A percentile compares a stretch with the other conserved stretches of the same genome.
phyloP scores from a whole-genome alignment of 345 rosid species.

The Excoecaria agallocha region DNA sequence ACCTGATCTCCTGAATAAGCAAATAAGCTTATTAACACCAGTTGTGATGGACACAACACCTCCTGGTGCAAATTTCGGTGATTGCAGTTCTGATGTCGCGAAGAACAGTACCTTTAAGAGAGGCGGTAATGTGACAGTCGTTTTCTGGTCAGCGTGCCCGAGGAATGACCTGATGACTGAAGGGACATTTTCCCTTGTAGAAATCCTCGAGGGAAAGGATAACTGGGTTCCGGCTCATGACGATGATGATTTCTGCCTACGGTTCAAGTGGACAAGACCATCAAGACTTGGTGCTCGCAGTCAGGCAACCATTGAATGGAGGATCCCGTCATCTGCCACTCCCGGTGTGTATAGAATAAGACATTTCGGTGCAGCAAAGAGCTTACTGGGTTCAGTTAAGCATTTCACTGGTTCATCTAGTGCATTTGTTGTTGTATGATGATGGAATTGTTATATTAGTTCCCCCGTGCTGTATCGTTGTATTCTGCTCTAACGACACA shows the following conservation, averaged over 20 bases:
- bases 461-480: background rate
- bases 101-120: constrained; percentile 67
- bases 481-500: background rate
- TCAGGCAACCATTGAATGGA: constrained; percentile 79
- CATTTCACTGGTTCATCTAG: constrained; percentile 76
- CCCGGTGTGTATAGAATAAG: constrained; percentile 80
- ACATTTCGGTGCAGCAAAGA: constrained; percentile 71
- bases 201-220: constrained; percentile 60
- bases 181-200: constrained; percentile 90
- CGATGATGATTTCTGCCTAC: constrained; percentile 90
- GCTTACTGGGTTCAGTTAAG: constrained; percentile 45
- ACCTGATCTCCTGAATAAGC: constrained; percentile 72
- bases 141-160: constrained; percentile 95
- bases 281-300: constrained; percentile 63
- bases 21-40: constrained; percentile 82
- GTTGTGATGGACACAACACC: constrained; percentile 84
- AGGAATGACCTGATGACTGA: constrained; percentile 90
- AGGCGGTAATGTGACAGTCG: constrained; percentile 64
- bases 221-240: constrained; percentile 82
- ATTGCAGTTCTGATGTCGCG: constrained; percentile 67
- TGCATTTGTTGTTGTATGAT: constrained; percentile 62
- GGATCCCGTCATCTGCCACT: constrained; percentile 60
- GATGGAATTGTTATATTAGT: no score
- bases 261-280: constrained; percentile 86
- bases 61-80: constrained; percentile 69